Evolutionary conservation across 179 eudicot genomes (phyloP), one percentile per base, ranked within the genome.

Genomic region (Silene noctiflora): DNA sequence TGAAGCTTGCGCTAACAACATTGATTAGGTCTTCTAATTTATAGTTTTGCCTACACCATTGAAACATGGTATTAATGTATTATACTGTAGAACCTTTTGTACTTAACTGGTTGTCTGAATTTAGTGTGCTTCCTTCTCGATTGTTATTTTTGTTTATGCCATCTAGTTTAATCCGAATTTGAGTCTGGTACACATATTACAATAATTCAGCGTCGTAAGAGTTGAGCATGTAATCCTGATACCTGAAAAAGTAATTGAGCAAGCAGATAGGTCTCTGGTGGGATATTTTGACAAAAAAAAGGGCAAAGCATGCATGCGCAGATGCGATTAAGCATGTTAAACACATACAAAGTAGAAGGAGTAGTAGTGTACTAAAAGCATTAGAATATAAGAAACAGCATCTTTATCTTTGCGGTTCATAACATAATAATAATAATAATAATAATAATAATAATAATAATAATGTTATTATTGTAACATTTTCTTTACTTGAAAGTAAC

Each of bases 101-200:
- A 69, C 58, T 69, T n/a, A 31, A 63, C 67, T 69, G 35, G 27
- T 31, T 22, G 66, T 53, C 24, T 62, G 67, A 31, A 44, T 80
- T 69, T 29, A 80, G 82, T 75, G 75, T 75, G 71, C 66, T 19
- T 35, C 62, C n/a, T 46, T 42, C 9, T 12, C 27, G 67, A 51
- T 55, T 51, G 56, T 51, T 11, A 1, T 13, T 51, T 51, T 11
- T 9, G 17, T 11, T 13, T 48, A 3, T 12, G 3, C 16, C 55
- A 48, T 48, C 16, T 48, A 48, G 17, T 51, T 51, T 51, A 51
- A 9, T 51, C 56, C 4, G 17, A 51, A 51, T 51, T 72, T 61
- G 22, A 60, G 46, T 16, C 59, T 14, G 21, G n/a, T n/a, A n/a
- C n/a, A n/a, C n/a, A n/a, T n/a, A n/a, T n/a, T n/a, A n/a, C 35